These are phyloP conservation scores for Spinacia oleracea DNA, from an alignment of 179 eudicot genomes.

Conservation along the genomic window DNA sequence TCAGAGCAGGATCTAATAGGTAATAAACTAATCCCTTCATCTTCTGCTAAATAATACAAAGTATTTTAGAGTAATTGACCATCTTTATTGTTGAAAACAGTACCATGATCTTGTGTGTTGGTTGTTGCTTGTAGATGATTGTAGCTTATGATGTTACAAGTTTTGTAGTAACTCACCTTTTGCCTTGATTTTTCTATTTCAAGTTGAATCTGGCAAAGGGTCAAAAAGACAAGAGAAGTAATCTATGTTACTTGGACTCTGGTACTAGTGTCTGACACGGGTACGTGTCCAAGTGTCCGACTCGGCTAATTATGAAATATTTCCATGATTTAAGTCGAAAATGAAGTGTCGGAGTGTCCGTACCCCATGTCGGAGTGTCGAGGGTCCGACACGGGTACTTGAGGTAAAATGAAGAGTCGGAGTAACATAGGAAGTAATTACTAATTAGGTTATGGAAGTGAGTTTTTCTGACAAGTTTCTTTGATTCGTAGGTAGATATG, in stretches of 20 bases:
- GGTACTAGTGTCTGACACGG: too few species aligned
- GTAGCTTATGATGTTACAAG: background rate
- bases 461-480: background rate
- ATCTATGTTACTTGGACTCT: too few species aligned
- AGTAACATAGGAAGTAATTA: too few species aligned
- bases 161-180: slow-evolving; percentile 5
- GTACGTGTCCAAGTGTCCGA: too few species aligned
- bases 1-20: slow-evolving; percentile 69
- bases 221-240: background rate
- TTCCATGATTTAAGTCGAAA: too few species aligned
- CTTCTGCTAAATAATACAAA: background rate
- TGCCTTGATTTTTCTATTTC: background rate
- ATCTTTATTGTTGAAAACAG: background rate
- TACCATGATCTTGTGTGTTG: background rate
- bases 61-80: background rate
- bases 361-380: too few species aligned
- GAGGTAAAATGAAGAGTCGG: too few species aligned
- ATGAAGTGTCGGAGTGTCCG: too few species aligned
- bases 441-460: background rate
- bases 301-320: too few species aligned
- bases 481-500: background rate
- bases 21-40: slow-evolving; percentile 17
- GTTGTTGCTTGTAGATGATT: background rate
- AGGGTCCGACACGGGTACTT: too few species aligned
- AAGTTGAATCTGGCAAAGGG: background rate